Base-by-base conservation (phyloP, 2,329 filamentous ascomycete species). In the Colletotrichum brevisporum region DNA sequence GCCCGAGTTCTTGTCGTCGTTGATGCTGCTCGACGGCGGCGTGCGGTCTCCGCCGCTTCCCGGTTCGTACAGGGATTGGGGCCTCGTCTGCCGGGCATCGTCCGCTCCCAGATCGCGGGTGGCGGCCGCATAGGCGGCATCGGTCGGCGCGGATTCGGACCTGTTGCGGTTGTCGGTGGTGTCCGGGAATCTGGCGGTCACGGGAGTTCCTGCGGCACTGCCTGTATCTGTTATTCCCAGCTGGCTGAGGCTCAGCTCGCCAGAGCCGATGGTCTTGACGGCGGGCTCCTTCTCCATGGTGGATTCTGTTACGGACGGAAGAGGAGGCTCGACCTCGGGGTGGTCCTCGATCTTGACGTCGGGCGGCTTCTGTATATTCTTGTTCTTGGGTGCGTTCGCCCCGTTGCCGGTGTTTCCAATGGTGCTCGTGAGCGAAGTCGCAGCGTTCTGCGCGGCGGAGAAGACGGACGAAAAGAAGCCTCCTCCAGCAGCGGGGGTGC, bases 391-490 rank as follows among this genome's bases (percentile, higher is more conserved):
- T 26, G 69, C 53, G 1, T 60, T 84, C 58, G 81, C 80, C 8
- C 84, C 81, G 60, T 89, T 84, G 36, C 85, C 84, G 4, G 86
- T 88, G 77, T 90, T 95, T 56, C 89, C 89, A 54, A 98, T 91
- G 55, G 91, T 94, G 71, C 88, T 93, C 73, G 88, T 94, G 5
- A 95, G 79, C 18, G 89, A 90, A 72, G 84, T 94, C 15, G 95
- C 94, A 51, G 95, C 95, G 86, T 92, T 98, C 80, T 98, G 95
- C 18, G 96, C 96, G 53, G 92, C 95, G 48, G 94, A 95, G 72
- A 99, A 90, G 77, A 99, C 93, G 27, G 93, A 95, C 5, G 94
- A 97, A 81, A 99, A 98, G 83, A 99, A 98, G 1, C 94, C 91
- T 45, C 87, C 84, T 63, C 88, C 86, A 36, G 88, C 89, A 75